Evolutionary conservation across 1,139 yeast species (phyloP), one percentile per base, ranked within the genome.

Genomic region (Lodderomyces orthopsilosis): DNA sequence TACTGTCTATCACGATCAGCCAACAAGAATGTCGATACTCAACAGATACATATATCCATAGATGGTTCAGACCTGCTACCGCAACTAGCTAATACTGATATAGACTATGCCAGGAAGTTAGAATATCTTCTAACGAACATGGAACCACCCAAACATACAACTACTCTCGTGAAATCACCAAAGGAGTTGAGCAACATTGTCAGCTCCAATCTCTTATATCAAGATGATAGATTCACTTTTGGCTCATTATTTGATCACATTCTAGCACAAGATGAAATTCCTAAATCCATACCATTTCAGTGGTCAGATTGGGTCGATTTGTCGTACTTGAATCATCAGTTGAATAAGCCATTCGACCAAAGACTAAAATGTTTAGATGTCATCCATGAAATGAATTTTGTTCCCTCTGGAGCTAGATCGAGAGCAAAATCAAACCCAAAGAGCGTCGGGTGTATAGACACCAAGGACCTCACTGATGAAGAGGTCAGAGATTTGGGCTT

Each of bases 321-420:
- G 33, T 46, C 59, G 1, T 40, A 43, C 27, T 58, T 81, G 38
- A 73, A 80, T 50, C 58, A 61, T 38, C 73, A 68, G 50, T 56
- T 79, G 5, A 57, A 38, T 4, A 41, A 51, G 40, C 56, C 58
- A 6, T 40, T 54, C 42, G 44, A 46, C 7, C 46, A 51, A 19
- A 48, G 61, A 28, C 49, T 55, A 12, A 48, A 48, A 17, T 66
- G 71, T 51, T 21, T 35, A 33, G 46, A 46, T 38, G 14, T 47
- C 9, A 37, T 43, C 10, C 30, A 18, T 2, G 43, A 45, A 12
- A 23, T 47, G 10, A 30, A 41, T 22, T 23, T 45, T 15, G 27
- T 9, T 10, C 28, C 21, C 2, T 23, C 30, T 6, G 22, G 37
- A 3, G 42, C 37, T 33, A 37, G 19, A 26, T 19, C 19, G 8